Conservation (phyloP, 306 rosid genomes). For the Vigna radiata region DNA sequence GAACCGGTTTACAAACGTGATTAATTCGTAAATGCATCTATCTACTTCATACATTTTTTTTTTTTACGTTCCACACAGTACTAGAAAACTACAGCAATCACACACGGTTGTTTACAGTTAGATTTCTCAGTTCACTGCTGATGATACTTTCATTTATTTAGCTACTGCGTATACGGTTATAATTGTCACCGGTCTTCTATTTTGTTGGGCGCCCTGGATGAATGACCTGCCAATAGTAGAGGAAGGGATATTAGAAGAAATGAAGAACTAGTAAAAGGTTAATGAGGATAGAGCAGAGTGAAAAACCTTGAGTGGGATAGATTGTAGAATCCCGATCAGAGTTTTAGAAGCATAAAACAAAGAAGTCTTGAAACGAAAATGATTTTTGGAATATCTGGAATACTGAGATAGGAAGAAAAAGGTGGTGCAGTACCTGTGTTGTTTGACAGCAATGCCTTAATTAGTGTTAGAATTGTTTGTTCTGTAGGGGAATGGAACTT, state of each 20-base stretch:
- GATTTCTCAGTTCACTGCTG: background rate
- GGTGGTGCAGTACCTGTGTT: constrained; percentile 37
- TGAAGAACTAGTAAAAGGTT: background rate
- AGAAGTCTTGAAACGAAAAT: constrained; percentile 1
- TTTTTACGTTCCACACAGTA: background rate
- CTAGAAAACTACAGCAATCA: constrained; percentile 17
- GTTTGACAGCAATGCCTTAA: constrained; percentile 26
- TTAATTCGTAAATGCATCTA: constrained; percentile 28
- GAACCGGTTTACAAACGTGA: constrained; percentile 28
- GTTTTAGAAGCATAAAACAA: background rate
- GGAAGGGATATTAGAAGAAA: background rate
- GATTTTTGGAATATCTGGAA: background rate
- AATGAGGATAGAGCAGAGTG: background rate
- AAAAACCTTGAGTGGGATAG: background rate
- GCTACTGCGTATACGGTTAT: constrained; percentile 20
- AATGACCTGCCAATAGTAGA: constrained; percentile 50
- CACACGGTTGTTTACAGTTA: constrained; percentile 32
- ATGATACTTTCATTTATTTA: constrained; percentile 38
- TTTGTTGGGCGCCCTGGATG: constrained; percentile 26
- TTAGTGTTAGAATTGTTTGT: constrained; percentile 44
- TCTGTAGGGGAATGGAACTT: constrained; percentile 72
- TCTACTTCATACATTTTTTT: constrained; percentile 2
- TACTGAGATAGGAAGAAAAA: background rate
- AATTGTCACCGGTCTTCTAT: constrained; percentile 9
- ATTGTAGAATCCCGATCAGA: background rate